Evolutionary conservation across 2,329 filamentous ascomycete species (phyloP).

Genomic region (Sporothrix globosa): DNA sequence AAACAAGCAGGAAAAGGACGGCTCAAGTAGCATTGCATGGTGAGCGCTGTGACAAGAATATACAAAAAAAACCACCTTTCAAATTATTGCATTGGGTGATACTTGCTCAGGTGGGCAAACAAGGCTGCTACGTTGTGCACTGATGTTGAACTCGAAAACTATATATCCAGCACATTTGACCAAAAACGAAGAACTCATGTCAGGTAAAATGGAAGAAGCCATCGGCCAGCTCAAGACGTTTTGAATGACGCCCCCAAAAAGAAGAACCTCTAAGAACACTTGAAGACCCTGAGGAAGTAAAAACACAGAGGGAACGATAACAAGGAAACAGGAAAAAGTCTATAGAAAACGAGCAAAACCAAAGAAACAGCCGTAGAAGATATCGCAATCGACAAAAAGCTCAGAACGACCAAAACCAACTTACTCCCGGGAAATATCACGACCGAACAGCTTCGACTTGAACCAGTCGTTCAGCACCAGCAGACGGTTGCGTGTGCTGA

Average conservation of each 20-base stretch:
- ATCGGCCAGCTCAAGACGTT: slow-evolving; percentile 19
- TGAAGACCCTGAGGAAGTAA: neutral
- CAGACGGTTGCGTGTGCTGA: slow-evolving; percentile 95
- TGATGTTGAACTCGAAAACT: slow-evolving; percentile 3
- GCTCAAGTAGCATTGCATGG: neutral
- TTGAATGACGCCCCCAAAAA: slow-evolving; percentile 22
- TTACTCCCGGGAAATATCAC: slow-evolving; percentile 87
- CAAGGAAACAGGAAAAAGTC: slow-evolving; percentile 18
- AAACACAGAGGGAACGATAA: neutral
- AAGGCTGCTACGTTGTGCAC: neutral
- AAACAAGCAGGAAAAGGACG: no score
- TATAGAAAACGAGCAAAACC: neutral
- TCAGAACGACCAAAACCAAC: neutral
- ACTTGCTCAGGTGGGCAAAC: neutral
- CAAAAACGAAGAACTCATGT: slow-evolving; percentile 8
- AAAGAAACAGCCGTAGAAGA: neutral
- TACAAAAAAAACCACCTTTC: neutral
- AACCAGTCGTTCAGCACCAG: slow-evolving; percentile 93
- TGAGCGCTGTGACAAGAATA: neutral
- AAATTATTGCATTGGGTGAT: neutral
- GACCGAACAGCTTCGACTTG: slow-evolving; percentile 95
- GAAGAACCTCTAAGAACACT: neutral
- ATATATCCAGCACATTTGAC: slow-evolving; percentile 9
- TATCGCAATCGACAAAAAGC: neutral
- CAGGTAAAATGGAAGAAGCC: slow-evolving; percentile 19